Conservation (phyloP, 2,329 filamentous ascomycete genomes). For the Pestalotiopsis sp. region DNA sequence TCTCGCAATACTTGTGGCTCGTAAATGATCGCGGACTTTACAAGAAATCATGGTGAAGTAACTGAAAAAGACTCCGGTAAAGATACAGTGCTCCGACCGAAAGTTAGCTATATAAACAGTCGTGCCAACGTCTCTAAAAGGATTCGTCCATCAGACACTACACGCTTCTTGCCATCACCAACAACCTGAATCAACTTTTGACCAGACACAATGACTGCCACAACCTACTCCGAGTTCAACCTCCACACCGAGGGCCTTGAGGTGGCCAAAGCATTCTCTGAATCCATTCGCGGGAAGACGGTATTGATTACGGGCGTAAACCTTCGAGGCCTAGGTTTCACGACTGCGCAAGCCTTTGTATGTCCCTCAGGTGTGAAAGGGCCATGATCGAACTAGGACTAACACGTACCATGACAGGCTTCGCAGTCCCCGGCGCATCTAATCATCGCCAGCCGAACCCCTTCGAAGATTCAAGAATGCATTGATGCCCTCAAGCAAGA, state of each 20-base stretch:
- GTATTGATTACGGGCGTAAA: constrained; percentile 37
- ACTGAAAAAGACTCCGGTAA: no score
- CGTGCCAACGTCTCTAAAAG: background rate
- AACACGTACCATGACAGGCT: constrained; percentile 17
- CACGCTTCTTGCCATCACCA: background rate
- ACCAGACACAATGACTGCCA: constrained; percentile 24
- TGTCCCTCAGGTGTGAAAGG: constrained; percentile 8
- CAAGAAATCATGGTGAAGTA: background rate
- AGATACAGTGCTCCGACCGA: no score
- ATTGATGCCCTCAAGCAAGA: constrained; percentile 27
- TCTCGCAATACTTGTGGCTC: background rate
- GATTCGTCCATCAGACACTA: background rate
- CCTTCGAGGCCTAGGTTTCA: constrained; percentile 32
- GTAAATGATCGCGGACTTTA: background rate
- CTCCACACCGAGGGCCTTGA: constrained; percentile 36
- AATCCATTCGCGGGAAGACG: constrained; percentile 35
- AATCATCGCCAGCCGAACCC: constrained; percentile 35
- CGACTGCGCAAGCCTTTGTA: constrained; percentile 36
- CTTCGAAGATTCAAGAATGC: constrained; percentile 29
- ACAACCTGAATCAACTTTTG: background rate
- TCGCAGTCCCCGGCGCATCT: constrained; percentile 32
- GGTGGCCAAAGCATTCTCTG: constrained; percentile 36
- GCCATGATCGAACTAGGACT: background rate
- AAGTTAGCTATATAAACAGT: background rate
- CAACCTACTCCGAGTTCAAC: constrained; percentile 35